Base-by-base conservation (phyloP, 225 moss, liverwort and hornwort species). In the Lunularia cruciata region DNA sequence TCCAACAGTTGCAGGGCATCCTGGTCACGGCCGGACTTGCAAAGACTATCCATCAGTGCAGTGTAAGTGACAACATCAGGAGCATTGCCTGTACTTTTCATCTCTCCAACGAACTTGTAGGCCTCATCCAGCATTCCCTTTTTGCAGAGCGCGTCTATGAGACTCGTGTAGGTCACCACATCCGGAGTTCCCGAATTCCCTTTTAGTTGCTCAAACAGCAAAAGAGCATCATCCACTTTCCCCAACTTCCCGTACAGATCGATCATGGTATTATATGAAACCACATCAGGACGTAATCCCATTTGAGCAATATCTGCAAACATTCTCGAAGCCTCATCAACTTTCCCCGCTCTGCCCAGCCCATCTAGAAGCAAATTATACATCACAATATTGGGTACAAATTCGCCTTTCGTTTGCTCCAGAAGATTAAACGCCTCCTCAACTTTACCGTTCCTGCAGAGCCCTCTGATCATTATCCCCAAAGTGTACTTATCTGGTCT, bases 191-290 rank as follows among this genome's bases (percentile, higher is more conserved):
- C 83, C 9, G 73, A 73, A 62, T 79, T 77, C 56, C 71, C 71
- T 40, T 82, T 52, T 79, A 83, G 80, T 42, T 85, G 83, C 28
- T 90, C 71, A 42, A 81, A 90, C 34, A 96, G 66, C 5, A 40
- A 61, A 76, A 84, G 73, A 11, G 88, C 86, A 34, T 83, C 66
- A 16, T 82, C 74, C 47, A 83, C 23, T 76, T 75, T 86, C 30
- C 90, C 92, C 35, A 81, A 78, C 77, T 87, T 95, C 40, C 90
- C 95, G 20, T 92, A 73, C 32, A 86, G 83, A 68, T 87, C 83
- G 67, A 95, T 95, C 86, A 95, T 81, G 26, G 88, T 90, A 36
- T 92, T 92, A 72, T 92, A 95, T 11, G 95, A 90, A 42, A 92
- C 72, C 48, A 78, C 76, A 61, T 95, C 91, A 16, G 94, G 94